Conservation (phyloP, 164 flowering plant genomes). For the Dillenia turbinata region DNA sequence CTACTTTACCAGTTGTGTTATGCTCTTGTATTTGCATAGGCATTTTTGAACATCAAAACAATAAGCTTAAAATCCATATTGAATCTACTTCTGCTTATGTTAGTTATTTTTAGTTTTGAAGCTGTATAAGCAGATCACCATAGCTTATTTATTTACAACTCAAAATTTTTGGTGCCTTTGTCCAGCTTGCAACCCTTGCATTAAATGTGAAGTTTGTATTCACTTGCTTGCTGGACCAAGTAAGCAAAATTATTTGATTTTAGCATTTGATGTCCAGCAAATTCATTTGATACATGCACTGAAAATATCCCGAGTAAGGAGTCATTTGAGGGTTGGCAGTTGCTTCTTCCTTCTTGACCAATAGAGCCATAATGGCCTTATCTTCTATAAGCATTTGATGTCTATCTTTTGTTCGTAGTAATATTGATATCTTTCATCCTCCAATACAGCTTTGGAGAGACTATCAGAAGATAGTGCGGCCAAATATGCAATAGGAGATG, state of each 20-base stretch:
- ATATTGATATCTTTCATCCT: not conserved
- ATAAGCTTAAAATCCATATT: too few relatives aligned
- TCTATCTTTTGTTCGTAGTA: not conserved
- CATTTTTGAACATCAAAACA: too few relatives aligned
- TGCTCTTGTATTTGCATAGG: too few relatives aligned
- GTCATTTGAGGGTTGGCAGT: too few relatives aligned
- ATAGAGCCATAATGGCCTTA: too few relatives aligned
- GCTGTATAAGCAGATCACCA: too few relatives aligned
- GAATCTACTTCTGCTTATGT: too few relatives aligned
- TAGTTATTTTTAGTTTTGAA: too few relatives aligned
- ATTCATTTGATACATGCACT: slow-evolving; percentile 4
- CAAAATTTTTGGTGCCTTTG: slow-evolving; percentile 23
- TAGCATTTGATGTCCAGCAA: not conserved
- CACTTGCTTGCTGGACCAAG: slow-evolving; percentile 91
- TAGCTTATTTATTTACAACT: not conserved
- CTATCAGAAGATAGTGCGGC: slow-evolving; percentile 36
- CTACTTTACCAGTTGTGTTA: too few relatives aligned
- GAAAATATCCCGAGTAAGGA: not conserved
- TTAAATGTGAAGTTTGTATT: slow-evolving; percentile 77
- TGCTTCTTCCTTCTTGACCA: too few relatives aligned
- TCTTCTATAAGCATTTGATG: too few relatives aligned
- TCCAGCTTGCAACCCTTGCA: slow-evolving; percentile 85
- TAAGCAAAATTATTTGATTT: slow-evolving; percentile 41
- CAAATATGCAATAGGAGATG: slow-evolving; percentile 53
- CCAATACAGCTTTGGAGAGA: slow-evolving; percentile 45